Evolutionary conservation across 2,329 filamentous ascomycete species (phyloP), one percentile per base, ranked within the genome.

Genomic region (Colletotrichum sp.): DNA sequence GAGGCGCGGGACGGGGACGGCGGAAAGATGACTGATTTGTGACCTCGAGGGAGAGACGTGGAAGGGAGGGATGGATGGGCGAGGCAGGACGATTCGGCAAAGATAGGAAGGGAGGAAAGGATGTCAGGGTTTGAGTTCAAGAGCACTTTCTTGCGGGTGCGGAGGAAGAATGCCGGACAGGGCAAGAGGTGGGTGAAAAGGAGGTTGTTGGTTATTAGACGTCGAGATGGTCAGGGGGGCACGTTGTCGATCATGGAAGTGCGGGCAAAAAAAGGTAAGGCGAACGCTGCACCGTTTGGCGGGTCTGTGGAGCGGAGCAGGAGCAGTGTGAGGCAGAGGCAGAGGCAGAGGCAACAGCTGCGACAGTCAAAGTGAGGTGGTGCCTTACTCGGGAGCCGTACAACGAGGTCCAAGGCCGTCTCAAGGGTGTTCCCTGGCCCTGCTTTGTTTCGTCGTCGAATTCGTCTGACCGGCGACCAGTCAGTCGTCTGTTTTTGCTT

Each of bases 341-440:
- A 57, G 55, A 26, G 21, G 55, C 55, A 34, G 21, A 34, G 28
- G 59, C 55, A 32, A 34, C 30, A 36, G 32, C 26, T 63, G 59
- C 28, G 21, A 63, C 59, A 32, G 18, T 15, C 16, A 36, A 63
- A 52, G 44, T 52, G 44, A 52, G n/a, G 44, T 24, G 62, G 13
- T 36, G 21, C 62, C 32, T 36, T 24, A 39, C 28, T 65, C 13
- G 44, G 44, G 44, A 52, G n/a, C 44, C 28, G 18, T 63, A 34
- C 59, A 18, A 28, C 55, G 28, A 32, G 18, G 30, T 63, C 59
- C 59, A 36, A 34, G 59, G 7, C 59, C 59, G 39, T 66, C 34
- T 73, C 74, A 73, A 69, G 74, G 74, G 65, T 74, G 65, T 59
- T 76, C 74, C 74, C 71, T 76, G 74, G 34, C 60, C 28, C 64